Evolutionary conservation across 2,329 filamentous ascomycete genomes (phyloP).

Genomic region (Penicillium olsonii): DNA sequence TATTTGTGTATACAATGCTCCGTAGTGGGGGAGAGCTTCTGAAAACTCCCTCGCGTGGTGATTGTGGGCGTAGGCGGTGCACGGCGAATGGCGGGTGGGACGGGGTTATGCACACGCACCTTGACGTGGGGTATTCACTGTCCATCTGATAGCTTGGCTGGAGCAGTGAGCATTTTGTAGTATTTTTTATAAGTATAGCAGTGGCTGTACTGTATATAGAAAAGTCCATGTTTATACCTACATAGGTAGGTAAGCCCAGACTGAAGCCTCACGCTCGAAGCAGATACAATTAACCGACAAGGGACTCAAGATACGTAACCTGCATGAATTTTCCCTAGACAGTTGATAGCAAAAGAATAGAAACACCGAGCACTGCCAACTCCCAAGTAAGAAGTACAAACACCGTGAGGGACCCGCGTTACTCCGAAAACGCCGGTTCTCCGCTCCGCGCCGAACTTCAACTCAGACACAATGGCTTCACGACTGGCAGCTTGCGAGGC

Average conservation of each 20-base stretch:
- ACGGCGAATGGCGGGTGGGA: background rate
- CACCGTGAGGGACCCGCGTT: background rate
- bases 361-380: background rate
- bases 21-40: slow-evolving; percentile 9
- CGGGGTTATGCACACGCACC: slow-evolving; percentile 1
- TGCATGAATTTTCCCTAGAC: too few relatives aligned
- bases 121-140: background rate
- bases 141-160: too few relatives aligned
- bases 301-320: too few relatives aligned
- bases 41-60: slow-evolving; percentile 8
- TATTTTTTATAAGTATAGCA: too few relatives aligned
- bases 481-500: slow-evolving; percentile 27
- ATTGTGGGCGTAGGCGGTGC: slow-evolving; percentile 5
- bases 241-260: too few relatives aligned
- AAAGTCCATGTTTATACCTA: too few relatives aligned
- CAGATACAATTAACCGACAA: too few relatives aligned
- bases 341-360: too few relatives aligned
- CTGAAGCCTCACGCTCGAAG: too few relatives aligned
- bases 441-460: slow-evolving; percentile 13
- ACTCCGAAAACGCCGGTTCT: slow-evolving; percentile 12
- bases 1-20: slow-evolving; percentile 5
- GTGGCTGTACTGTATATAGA: too few relatives aligned
- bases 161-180: too few relatives aligned
- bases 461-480: slow-evolving; percentile 17
- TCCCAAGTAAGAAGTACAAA: too few relatives aligned